Conservation (phyloP, 1,139 yeast species). For the Geotrichum reessii region DNA sequence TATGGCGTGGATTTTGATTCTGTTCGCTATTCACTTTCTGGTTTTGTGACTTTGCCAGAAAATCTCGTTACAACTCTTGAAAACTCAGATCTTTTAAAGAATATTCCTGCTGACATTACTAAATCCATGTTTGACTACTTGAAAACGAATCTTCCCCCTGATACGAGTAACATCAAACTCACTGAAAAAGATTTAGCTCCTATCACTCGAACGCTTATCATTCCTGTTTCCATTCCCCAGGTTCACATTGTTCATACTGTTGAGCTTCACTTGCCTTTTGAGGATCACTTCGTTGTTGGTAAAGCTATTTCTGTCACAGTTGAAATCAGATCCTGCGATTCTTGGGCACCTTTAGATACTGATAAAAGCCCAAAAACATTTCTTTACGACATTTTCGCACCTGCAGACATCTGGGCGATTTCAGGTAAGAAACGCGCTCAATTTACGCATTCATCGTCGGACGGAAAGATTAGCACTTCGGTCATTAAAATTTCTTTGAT, state of each 20-base stretch:
- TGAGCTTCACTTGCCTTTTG: constrained; percentile 25
- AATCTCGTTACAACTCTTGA: not conserved
- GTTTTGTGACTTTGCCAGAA: constrained; percentile 6
- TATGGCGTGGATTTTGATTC: constrained; percentile 10
- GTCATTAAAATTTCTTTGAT: constrained; percentile 48
- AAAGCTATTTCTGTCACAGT: constrained; percentile 50
- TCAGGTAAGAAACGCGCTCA: constrained; percentile 56
- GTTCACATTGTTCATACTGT: constrained; percentile 30
- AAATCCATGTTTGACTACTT: constrained; percentile 1
- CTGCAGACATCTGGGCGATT: constrained; percentile 57
- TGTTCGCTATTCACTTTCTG: constrained; percentile 24
- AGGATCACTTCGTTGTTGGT: constrained; percentile 51
- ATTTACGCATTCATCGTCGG: constrained; percentile 37
- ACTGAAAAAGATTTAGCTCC: constrained; percentile 11
- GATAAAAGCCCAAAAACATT: constrained; percentile 25
- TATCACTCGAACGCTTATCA: constrained; percentile 23
- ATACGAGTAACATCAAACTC: constrained; percentile 8
- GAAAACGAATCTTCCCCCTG: not conserved
- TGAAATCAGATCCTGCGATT: constrained; percentile 42
- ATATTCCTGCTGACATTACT: constrained; percentile 4
- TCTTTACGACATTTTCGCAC: constrained; percentile 38
- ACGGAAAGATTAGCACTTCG: constrained; percentile 21
- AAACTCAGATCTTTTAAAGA: constrained; percentile 5
- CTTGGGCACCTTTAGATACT: constrained; percentile 38
- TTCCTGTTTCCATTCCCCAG: constrained; percentile 30